Base-by-base conservation (phyloP, 2,329 filamentous ascomycete genomes). In the Calonectria crousiana region DNA sequence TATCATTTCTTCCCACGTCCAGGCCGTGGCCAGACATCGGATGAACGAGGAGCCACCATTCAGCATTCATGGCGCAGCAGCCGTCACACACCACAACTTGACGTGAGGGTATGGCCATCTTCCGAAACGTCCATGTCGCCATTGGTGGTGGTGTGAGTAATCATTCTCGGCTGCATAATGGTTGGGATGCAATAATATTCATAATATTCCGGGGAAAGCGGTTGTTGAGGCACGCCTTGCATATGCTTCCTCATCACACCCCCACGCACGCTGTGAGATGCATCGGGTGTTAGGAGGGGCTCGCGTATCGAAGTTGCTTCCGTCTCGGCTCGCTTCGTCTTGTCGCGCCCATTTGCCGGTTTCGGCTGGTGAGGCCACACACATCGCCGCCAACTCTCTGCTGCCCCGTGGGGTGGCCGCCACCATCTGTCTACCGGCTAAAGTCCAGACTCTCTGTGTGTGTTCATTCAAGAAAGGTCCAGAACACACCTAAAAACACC, bases 401-500 rank as follows among this genome's bases (percentile, higher is more conserved):
- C 53, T 58, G 53, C 53, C 53, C 53, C 53, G n/a, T 38, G 53
- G 53, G 53, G 32, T 58, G 53, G 32, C 32, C 32, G n/a, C 53
- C 53, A 58, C 53, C 53, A 58, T 47, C n/a, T n/a, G 41, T n/a
- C 53, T 11, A 58, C 53, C 58, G 36, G 58, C 53, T 41, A 56
- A 53, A 60, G 38, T 49, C 67, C 28, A 69, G 67, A 69, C 52
- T 44, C 41, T 32, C 47, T 34, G 23, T 36, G 34, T 49, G n/a
- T 32, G 20, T 32, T 26, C 11, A 34, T 56, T 34, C n/a, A 36
- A 10, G n/a, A 23, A 60, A 38, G 41, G 41, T 14, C 52, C 67
- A 69, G 67, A 69, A 60, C 67, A 28, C 49, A 36, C 28, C 20
- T 52, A 9, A 53, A 30, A 30, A 44, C 26, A 44, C 23, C n/a